Evolutionary conservation across 2,329 filamentous ascomycete species (phyloP).

Genomic region (Pyricularia pennisetigena): DNA sequence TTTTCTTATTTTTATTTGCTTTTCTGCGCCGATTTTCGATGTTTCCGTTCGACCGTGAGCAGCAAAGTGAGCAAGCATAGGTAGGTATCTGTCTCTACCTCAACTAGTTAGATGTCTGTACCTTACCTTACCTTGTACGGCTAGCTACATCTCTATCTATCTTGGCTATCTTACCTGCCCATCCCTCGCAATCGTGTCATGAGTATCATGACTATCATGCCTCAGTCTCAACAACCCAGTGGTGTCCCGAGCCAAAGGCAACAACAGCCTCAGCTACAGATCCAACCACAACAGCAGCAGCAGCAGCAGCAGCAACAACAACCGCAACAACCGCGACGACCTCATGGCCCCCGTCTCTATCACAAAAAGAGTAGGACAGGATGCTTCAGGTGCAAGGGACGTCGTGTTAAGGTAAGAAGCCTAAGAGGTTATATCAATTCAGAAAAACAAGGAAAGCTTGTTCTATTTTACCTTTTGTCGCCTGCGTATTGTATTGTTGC

Average conservation of each 20-base stretch:
- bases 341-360: slow-evolving; percentile 16
- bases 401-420: slow-evolving; percentile 19
- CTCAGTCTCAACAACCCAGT: background rate
- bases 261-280: background rate
- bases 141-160: background rate
- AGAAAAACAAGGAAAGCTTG: too few relatives aligned
- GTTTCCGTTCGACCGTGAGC: background rate
- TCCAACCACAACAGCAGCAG: background rate
- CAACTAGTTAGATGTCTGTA: background rate
- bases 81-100: background rate
- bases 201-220: background rate
- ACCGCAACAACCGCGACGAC: background rate
- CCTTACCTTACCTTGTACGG: background rate
- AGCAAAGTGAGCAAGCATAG: background rate
- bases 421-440: background rate
- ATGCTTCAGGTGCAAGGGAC: slow-evolving; percentile 18
- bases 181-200: too few relatives aligned
- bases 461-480: background rate
- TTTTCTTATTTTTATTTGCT: too few relatives aligned
- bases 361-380: slow-evolving; percentile 21
- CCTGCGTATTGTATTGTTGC: background rate
- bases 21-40: background rate
- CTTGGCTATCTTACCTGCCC: background rate
- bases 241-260: background rate
- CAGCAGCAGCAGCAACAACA: background rate